Evolutionary conservation across 208 protist genomes (phyloP).

Genomic region (Wallacemonas sp.): DNA sequence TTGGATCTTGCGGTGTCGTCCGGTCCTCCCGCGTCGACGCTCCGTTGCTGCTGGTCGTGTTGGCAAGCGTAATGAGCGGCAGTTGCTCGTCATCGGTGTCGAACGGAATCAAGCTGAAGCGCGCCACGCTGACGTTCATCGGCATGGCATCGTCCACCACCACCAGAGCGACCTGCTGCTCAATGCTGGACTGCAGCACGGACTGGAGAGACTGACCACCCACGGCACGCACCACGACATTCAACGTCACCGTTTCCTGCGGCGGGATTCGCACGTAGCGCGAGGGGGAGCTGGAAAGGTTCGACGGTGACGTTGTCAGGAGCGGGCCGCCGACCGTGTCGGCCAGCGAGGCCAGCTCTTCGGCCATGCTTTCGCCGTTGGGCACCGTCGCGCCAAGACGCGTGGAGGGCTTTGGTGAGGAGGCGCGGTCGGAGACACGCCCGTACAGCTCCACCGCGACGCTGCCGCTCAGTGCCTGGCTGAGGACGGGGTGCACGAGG

Average conservation of each 20-base stretch:
- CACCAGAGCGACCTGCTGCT: conserved; percentile 67
- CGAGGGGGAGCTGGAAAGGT: background rate
- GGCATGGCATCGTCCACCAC: conserved; percentile 78
- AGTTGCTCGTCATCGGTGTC: conserved; percentile 14
- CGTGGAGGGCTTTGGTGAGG: background rate
- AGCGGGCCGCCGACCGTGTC: background rate
- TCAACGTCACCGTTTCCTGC: background rate
- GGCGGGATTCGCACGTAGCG: conserved; percentile 3
- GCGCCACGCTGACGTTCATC: conserved; percentile 54
- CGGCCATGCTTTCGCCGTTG: background rate
- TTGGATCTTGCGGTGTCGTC: background rate
- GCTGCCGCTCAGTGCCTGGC: conserved; percentile 37
- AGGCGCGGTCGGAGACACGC: conserved; percentile 1
- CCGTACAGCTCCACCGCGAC: conserved; percentile 41
- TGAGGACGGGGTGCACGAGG: conserved; percentile 35
- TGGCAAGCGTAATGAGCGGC: conserved; percentile 2
- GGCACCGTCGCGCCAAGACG: background rate
- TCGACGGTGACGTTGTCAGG: background rate
- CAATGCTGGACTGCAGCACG: conserved; percentile 47
- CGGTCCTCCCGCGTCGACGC: too few relatives aligned
- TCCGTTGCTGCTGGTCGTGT: too few relatives aligned
- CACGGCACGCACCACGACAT: conserved; percentile 5
- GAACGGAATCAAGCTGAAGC: conserved; percentile 44
- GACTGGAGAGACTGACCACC: conserved; percentile 7
- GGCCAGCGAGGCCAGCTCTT: conserved; percentile 1